phyloP scores from a whole-genome alignment of 2,329 filamentous ascomycete genomes.

The Stagonosporopsis chrysanthemi region DNA sequence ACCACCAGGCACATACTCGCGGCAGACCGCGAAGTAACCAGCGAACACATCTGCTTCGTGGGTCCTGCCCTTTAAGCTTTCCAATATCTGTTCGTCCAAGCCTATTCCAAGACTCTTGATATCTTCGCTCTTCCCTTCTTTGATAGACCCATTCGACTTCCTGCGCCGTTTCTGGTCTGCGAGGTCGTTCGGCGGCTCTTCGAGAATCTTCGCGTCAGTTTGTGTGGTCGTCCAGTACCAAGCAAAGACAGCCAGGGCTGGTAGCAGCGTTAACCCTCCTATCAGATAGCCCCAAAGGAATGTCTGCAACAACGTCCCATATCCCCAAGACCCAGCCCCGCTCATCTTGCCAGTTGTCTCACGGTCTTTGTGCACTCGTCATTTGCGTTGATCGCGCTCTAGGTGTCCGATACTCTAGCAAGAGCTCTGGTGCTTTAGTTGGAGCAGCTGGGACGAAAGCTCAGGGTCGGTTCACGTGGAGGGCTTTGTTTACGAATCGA shows the following conservation, averaged over 20 bases:
- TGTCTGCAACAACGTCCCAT: slow-evolving; percentile 34
- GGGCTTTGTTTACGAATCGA: slow-evolving; percentile 18
- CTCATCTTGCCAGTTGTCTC: slow-evolving; percentile 35
- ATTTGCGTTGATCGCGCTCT: slow-evolving; percentile 8
- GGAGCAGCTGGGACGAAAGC: slow-evolving; percentile 1
- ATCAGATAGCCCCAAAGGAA: slow-evolving; percentile 39
- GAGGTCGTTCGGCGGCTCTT: slow-evolving; percentile 13
- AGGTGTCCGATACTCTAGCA: background rate
- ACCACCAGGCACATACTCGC: slow-evolving; percentile 89
- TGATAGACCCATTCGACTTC: slow-evolving; percentile 24
- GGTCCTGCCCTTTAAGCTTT: slow-evolving; percentile 39
- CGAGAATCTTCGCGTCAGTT: slow-evolving; percentile 19
- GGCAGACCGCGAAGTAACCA: slow-evolving; percentile 93
- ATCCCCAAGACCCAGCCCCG: slow-evolving; percentile 31
- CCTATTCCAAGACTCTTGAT: slow-evolving; percentile 27
- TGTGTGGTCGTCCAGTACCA: slow-evolving; percentile 32
- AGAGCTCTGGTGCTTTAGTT: background rate
- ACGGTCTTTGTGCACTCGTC: slow-evolving; percentile 25
- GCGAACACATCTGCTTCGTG: slow-evolving; percentile 81
- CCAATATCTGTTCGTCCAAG: slow-evolving; percentile 34
- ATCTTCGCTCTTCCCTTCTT: slow-evolving; percentile 21
- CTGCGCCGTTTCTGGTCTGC: slow-evolving; percentile 13
- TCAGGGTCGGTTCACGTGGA: slow-evolving; percentile 15
- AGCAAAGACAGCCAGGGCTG: slow-evolving; percentile 24
- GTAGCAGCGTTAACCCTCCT: slow-evolving; percentile 34